These are phyloP conservation scores for Lactifluus volemus DNA, from an alignment of 768 basidiomycete species.

Conservation along the genomic window DNA sequence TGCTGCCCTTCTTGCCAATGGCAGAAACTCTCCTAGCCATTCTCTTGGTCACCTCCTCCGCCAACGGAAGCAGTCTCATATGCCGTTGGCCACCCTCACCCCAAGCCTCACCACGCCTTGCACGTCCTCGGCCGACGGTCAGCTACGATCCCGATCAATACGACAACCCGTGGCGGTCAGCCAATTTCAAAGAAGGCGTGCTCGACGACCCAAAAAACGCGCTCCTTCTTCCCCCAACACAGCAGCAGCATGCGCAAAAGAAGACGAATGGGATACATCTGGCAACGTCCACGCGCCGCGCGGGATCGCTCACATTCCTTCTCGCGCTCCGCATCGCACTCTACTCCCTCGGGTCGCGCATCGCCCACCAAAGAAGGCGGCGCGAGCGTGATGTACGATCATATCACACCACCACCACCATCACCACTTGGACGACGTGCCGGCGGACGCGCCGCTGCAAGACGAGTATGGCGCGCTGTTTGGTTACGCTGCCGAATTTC, in stretches of 20 bases:
- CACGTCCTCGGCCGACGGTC: constrained; percentile 52
- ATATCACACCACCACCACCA: too few species aligned
- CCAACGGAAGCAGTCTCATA: constrained; percentile 59
- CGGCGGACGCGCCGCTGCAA: constrained; percentile 17
- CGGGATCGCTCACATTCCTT: constrained; percentile 48
- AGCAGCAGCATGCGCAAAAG: too few species aligned
- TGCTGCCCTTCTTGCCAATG: constrained; percentile 32
- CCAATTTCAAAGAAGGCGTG: too few species aligned
- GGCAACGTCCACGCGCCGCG: constrained; percentile 46
- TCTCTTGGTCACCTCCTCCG: constrained; percentile 76
- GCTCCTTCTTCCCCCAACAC: too few species aligned
- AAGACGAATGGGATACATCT: constrained; percentile 41
- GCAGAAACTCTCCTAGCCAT: constrained; percentile 74
- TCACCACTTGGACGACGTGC: constrained; percentile 22
- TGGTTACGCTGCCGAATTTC: constrained; percentile 71
- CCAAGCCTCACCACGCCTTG: constrained; percentile 52
- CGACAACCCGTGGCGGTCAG: too few species aligned
- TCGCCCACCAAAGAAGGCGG: constrained; percentile 41
- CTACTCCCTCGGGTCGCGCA: constrained; percentile 36
- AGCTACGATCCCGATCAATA: too few species aligned
- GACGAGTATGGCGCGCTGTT: constrained; percentile 64
- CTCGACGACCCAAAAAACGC: too few species aligned
- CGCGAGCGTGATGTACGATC: constrained; percentile 22
- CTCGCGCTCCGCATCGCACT: constrained; percentile 30
- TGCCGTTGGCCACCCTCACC: constrained; percentile 36